These are phyloP conservation scores for Physaria fendleri DNA, from an alignment of 345 rosid genomes.

Conservation along the genomic window DNA sequence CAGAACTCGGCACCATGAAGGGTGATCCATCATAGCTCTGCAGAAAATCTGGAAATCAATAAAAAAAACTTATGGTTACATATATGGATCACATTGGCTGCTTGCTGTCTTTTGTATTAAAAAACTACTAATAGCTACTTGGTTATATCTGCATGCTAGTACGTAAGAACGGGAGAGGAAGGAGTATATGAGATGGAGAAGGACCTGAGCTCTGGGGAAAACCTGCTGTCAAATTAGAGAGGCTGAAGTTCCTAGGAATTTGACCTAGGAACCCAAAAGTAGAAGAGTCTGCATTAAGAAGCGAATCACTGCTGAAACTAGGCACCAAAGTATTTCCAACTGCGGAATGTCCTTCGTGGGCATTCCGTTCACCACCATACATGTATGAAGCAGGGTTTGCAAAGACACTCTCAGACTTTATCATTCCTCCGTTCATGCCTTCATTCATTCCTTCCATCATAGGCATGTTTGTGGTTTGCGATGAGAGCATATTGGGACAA, in stretches of 20 bases:
- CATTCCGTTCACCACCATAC: slow-evolving; percentile 57
- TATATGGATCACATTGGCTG: no score
- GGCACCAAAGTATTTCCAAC: slow-evolving; percentile 56
- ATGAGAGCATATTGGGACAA: slow-evolving; percentile 40
- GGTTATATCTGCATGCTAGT: no score
- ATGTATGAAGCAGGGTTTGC: slow-evolving; percentile 49
- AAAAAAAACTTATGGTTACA: no score
- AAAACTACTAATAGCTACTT: no score
- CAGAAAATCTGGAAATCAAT: no score
- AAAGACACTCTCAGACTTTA: slow-evolving; percentile 63
- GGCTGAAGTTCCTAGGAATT: slow-evolving; percentile 77
- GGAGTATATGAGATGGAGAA: slow-evolving; percentile 24
- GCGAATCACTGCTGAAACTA: slow-evolving; percentile 65
- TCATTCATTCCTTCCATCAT: slow-evolving; percentile 65
- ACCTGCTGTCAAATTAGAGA: slow-evolving; percentile 77
- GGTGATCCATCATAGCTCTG: no score
- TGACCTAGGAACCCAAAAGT: slow-evolving; percentile 62
- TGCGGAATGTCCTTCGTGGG: slow-evolving; percentile 51
- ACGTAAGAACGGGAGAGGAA: background rate
- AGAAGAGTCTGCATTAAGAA: slow-evolving; percentile 58
- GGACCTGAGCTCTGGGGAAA: slow-evolving; percentile 82
- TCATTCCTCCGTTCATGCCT: slow-evolving; percentile 56
- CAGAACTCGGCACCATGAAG: no score
- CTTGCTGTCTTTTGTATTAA: no score
- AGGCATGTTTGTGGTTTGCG: slow-evolving; percentile 41